Base-by-base conservation (phyloP, 225 moss, liverwort and hornwort genomes). In the Physcomitrellopsis africana region DNA sequence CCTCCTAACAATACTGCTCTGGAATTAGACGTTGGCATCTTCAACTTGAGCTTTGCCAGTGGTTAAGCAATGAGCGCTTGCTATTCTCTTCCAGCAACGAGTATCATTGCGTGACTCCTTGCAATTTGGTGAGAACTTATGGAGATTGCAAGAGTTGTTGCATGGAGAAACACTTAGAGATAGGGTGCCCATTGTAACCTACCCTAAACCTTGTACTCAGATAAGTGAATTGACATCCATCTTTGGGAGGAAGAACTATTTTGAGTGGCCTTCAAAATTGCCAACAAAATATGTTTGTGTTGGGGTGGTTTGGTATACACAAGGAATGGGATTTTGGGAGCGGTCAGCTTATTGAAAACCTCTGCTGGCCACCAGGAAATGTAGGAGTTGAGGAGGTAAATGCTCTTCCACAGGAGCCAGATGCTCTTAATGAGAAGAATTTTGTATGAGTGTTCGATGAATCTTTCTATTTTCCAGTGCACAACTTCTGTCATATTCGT, bases 291-390 rank as follows among this genome's bases (percentile, higher is more conserved):
- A 3, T 45, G 22, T 1, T 51, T 54, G 0, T 19, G 0, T 12
- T 52, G 1, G 52, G 0, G 29, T 74, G 26, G 32, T 4, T 68
- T 37, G 9, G 0, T 0, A 64, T 3, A 3, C 0, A 43, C 5
- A 76, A 95, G 95, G 96, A 92, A 82, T 96, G 96, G 96, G 93
- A 96, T 47, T 93, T 81, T 29, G 90, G 92, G 6, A 96, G 72
- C 0, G 86, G 92, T 26, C 81, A 79, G 58, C 76, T 92, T 22
- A 24, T 93, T 49, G 65, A 76, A 77, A 80, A 82, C 55, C 78
- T 91, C 7, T 45, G 20, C 1, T 87, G 86, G 87, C 85, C 84
- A 69, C 47, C 26, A 10, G 9, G 19, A 72, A 81, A 60, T 7
- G 76, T 7, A 37, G 32, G 83, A 18, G 27, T 73, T 75, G 64